phyloP scores from a whole-genome alignment of 495 filamentous ascomycete species.

The Xylaria castorea region DNA sequence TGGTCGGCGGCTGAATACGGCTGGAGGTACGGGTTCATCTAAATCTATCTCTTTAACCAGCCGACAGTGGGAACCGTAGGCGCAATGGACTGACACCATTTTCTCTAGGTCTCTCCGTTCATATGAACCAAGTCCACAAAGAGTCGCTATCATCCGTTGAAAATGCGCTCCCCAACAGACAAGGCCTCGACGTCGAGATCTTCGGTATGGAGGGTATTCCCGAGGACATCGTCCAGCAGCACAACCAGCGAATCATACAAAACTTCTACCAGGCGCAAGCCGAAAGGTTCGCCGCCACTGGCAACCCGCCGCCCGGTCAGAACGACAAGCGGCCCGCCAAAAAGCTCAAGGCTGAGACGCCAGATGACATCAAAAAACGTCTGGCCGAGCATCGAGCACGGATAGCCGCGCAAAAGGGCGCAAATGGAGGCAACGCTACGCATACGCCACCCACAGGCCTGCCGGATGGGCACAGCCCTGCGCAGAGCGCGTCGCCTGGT shows the following conservation, averaged over 20 bases:
- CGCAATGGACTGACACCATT: slow-evolving; percentile 34
- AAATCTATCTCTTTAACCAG: neutral
- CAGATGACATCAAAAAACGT: slow-evolving; percentile 81
- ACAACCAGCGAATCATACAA: slow-evolving; percentile 82
- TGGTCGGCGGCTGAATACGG: slow-evolving; percentile 85
- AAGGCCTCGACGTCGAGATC: slow-evolving; percentile 88
- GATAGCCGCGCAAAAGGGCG: slow-evolving; percentile 63
- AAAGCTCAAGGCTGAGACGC: slow-evolving; percentile 78
- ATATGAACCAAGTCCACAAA: slow-evolving; percentile 99
- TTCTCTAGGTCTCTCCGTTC: slow-evolving; percentile 80
- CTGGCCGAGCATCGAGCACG: slow-evolving; percentile 81
- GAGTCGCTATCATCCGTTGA: slow-evolving; percentile 84
- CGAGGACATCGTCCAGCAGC: slow-evolving; percentile 78
- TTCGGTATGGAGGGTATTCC: slow-evolving; percentile 99
- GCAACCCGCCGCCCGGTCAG: slow-evolving; percentile 75
- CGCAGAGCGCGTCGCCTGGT: slow-evolving; percentile 59
- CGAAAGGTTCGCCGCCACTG: slow-evolving; percentile 79
- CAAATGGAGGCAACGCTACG: slow-evolving; percentile 63
- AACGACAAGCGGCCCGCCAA: slow-evolving; percentile 65
- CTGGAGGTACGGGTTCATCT: slow-evolving; percentile 72
- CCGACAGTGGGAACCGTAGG: neutral
- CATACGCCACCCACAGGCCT: slow-evolving; percentile 64
- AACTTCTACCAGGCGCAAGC: slow-evolving; percentile 86
- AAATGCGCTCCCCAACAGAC: slow-evolving; percentile 85
- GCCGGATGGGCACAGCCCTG: slow-evolving; percentile 60